Evolutionary conservation across 2,329 filamentous ascomycete genomes (phyloP), one percentile per base, ranked within the genome.

Genomic region (Xylaria sp.): DNA sequence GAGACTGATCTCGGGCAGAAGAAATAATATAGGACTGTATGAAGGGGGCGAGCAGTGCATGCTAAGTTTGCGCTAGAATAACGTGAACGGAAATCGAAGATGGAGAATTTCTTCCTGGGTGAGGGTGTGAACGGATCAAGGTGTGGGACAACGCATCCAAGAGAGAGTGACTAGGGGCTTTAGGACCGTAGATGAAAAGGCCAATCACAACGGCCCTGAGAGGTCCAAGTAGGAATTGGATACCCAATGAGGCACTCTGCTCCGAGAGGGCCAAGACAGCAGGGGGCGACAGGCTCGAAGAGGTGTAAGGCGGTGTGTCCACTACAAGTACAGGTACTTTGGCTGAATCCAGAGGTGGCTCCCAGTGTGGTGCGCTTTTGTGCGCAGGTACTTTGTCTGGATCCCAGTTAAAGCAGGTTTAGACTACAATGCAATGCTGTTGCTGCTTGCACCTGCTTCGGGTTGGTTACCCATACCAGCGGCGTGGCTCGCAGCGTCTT

Each of bases 221-320:
- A 75, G 74, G 74, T 75, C 76, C 77, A 76, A 77, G 78, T 75
- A 74, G 76, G 78, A 76, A 76, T 72, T 72, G 76, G 71, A 74
- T 81, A 78, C 81, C 83, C 79, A 84, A 85, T 82, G 70, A 74
- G 78, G 81, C 74, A 80, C 75, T 74, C 70, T 72, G 78, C 68
- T 70, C 82, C 80, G 81, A 78, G 74, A 69, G 81, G 83, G 75
- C 72, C 76, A 77, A 72, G 74, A 71, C 76, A 72, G 73, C 73
- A 72, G 69, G 67, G n/a, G 62, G 67, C 19, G 17, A 62, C 65
- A 68, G 69, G n/a, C 66, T 61, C 54, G 65, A 71, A 62, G 62
- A 68, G 63, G 64, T 69, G 62, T 60, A 70, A 72, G 72, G 73
- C 73, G 73, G 73, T 75, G 73, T 74, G 72, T 70, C 67, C 57